A percentile compares a stretch with the other conserved stretches of the same genome.
These are phyloP conservation scores for Nothophaeocryptopus gaeumannii DNA, from an alignment of 2,329 filamentous ascomycete genomes.

Conservation along the genomic window DNA sequence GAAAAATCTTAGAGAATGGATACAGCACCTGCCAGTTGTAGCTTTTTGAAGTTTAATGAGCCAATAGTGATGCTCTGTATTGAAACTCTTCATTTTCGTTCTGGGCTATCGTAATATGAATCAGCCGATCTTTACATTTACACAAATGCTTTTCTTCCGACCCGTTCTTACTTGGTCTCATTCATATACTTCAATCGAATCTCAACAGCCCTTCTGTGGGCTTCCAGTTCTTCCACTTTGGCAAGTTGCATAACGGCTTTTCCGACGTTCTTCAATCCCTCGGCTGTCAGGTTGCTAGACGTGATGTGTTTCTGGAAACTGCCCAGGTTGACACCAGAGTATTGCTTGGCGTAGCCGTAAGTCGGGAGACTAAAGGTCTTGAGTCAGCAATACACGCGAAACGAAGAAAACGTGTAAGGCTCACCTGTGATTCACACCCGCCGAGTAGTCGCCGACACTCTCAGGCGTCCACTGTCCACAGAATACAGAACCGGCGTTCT, in stretches of 20 bases:
- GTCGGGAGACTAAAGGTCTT: slow-evolving; percentile 62
- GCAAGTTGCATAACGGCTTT: slow-evolving; percentile 91
- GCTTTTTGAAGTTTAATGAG: no score
- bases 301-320: slow-evolving; percentile 99
- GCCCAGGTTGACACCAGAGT: slow-evolving; percentile 92
- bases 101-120: no score
- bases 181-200: slow-evolving; percentile 52
- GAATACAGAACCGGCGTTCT: slow-evolving; percentile 95
- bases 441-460: slow-evolving; percentile 96
- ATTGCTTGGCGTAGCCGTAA: slow-evolving; percentile 97
- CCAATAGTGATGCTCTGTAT: no score
- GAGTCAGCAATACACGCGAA: no score
- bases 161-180: not conserved
- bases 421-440: slow-evolving; percentile 87
- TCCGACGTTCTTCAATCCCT: slow-evolving; percentile 83
- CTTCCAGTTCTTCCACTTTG: slow-evolving; percentile 90
- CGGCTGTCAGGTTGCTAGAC: slow-evolving; percentile 79
- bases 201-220: slow-evolving; percentile 74
- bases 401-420: no score
- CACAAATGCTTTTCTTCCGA: no score
- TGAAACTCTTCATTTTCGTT: no score
- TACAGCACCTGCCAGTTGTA: no score
- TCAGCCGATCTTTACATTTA: no score
- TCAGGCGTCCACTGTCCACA: slow-evolving; percentile 96
- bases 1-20: no score